Conservation (phyloP, 805 yeast genomes). For the Kodamaea hsintzibuensis region DNA sequence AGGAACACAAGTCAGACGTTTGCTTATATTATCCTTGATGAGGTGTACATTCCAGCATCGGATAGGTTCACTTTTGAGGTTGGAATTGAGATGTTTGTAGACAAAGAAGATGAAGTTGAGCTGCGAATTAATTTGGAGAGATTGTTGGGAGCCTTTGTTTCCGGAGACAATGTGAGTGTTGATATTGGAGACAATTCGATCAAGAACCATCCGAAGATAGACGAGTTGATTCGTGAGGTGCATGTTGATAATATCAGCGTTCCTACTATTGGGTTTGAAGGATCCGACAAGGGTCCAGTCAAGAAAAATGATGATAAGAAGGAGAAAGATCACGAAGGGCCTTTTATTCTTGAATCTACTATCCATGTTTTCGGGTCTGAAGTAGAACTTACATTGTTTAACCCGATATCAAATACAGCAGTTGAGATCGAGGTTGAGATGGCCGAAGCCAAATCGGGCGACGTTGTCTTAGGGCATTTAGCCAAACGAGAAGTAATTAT, state of each 20-base stretch:
- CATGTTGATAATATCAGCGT: slow-evolving; percentile 23
- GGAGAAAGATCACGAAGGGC: slow-evolving; percentile 13
- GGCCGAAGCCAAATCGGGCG: slow-evolving; percentile 52
- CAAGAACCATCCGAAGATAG: slow-evolving; percentile 1
- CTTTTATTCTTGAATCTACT: slow-evolving; percentile 50
- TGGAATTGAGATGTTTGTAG: background rate
- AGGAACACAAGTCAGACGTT: slow-evolving; percentile 29
- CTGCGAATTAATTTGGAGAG: slow-evolving; percentile 2
- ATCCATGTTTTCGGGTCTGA: slow-evolving; percentile 58
- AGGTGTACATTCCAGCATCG: slow-evolving; percentile 4
- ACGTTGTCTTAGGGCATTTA: slow-evolving; percentile 46
- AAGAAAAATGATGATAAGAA: slow-evolving; percentile 2
- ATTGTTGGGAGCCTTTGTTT: slow-evolving; percentile 6
- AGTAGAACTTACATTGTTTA: slow-evolving; percentile 52
- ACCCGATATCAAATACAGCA: slow-evolving; percentile 53
- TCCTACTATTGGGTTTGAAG: slow-evolving; percentile 25
- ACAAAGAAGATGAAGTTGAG: background rate
- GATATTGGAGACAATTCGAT: slow-evolving; percentile 2
- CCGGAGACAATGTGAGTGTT: slow-evolving; percentile 4
- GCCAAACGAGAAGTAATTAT: slow-evolving; percentile 39
- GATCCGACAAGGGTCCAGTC: background rate
- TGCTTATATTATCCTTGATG: slow-evolving; percentile 24
- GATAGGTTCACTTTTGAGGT: background rate
- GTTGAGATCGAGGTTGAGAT: slow-evolving; percentile 41
- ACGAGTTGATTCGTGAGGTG: slow-evolving; percentile 18